Base-by-base conservation (phyloP, 306 rosid genomes). In the Trifolium subterraneum region DNA sequence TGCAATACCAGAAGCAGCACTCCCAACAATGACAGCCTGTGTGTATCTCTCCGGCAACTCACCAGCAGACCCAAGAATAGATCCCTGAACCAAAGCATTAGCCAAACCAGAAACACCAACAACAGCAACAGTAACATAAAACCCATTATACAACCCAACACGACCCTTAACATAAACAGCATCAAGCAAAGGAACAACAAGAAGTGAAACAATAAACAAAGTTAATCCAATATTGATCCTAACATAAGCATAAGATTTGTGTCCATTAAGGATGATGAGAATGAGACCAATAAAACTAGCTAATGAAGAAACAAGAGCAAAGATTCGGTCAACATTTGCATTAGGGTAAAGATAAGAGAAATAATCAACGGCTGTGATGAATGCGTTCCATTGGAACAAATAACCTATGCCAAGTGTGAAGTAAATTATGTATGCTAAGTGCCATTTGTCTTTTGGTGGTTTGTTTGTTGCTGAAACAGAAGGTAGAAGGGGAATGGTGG, bases 31-130 rank as follows among this genome's bases (percentile, higher is more conserved):
- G 16, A 56, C 63, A 11, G 63, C 63, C 16, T 56, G 63, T 1
- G 63, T 56, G n/a, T 56, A 56, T 4, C 63, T 56, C 63, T 56
- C 63, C 16, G 63, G 35, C 63, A 56, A 56, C n/a, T 56, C 63
- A 22, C 63, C 63, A 8, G 35, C 63, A 2, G 63, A 56, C 5
- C 63, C 63, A 23, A 56, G 15, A 56, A 56, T 11, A 56, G 63
- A 56, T 5, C 63, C 63, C 35, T 56, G 63, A 15, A 56, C 63
- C 63, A 56, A 56, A 23, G 63, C 63, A 56, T 56, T 56, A 56
- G 63, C 63, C 63, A 56, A 2, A 56, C 63, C 35, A 11, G 63
- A 23, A 56, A 56, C n/a, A 1, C 12, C 63, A 56, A 56, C 63
- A 8, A 8, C 63, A 33, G 1, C 63, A 56, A 56, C 63, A 56